Percentiles rank a stretch among this genome's conserved stretches.
Conservation (phyloP, 139 green algal genomes). For the Tetratostichococcus sp. region DNA sequence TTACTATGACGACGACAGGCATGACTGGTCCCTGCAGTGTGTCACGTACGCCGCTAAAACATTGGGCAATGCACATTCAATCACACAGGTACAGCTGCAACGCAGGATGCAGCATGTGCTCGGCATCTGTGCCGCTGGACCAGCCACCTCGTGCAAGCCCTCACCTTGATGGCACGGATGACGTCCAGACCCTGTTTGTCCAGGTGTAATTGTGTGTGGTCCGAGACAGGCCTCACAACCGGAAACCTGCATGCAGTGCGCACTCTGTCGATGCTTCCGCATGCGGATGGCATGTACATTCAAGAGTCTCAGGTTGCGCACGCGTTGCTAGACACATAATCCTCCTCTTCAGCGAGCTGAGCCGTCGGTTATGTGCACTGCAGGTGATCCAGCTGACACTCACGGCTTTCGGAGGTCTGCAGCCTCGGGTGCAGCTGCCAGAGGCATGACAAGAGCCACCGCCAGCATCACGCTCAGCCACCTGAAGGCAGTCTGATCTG, state of each 20-base stretch:
- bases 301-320: not conserved
- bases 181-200: constrained; percentile 58
- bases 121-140: not conserved
- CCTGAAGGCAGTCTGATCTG: too few species aligned
- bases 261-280: not conserved
- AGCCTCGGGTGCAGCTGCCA: not conserved
- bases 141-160: not conserved
- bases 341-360: not conserved
- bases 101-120: not conserved
- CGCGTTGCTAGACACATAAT: not conserved
- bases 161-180: constrained; percentile 42
- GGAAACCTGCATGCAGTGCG: constrained; percentile 38
- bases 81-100: not conserved
- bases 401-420: too few species aligned
- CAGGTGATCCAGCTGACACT: too few species aligned
- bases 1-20: constrained; percentile 76
- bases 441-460: too few species aligned
- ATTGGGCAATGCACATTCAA: not conserved
- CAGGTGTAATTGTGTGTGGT: constrained; percentile 63
- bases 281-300: not conserved
- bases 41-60: not conserved
- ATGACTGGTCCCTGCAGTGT: constrained; percentile 45
- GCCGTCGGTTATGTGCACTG: too few species aligned
- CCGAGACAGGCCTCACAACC: constrained; percentile 65
- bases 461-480: too few species aligned